Base-by-base conservation (phyloP, 176 grass and related monocot species). In the Oryza officinalis region DNA sequence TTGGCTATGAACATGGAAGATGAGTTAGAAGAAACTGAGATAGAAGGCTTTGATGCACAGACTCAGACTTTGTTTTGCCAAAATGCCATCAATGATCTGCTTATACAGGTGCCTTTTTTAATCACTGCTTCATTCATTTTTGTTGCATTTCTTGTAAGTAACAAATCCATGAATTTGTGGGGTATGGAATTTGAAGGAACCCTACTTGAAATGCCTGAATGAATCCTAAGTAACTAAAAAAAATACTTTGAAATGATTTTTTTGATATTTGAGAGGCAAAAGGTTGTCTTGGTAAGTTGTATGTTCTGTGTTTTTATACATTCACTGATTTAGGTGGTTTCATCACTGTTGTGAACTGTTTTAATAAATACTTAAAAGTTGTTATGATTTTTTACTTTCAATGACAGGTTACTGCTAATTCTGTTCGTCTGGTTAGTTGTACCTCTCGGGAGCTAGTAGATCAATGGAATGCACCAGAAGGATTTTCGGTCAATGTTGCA, bases 1-100 rank as follows among this genome's bases (percentile, higher is more conserved):
- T 82, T 98, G 73, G 96, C 93, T 7, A 98, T 98, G 96, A 98
- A 98, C 85, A 93, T 98, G 85, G 96, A 98, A 37, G 93, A 95
- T 90, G 96, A 93, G 49, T 79, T 98, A 63, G 91, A 98, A 87
- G 96, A 98, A 91, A 95, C 85, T 25, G 93, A 94, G 87, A 94
- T 98, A 75, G 91, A 93, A 88, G 96, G 96, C 47, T 98, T 98
- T 80, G 87, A 89, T 88, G 89, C 96, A 45, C 91, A 98, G 69
- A 91, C 85, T 20, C 91, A 98, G 72, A 98, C 96, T 23, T 89
- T 98, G 75, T 95, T 95, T 84, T 98, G 96, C 79, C 93, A 98
- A 75, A 98, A 98, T 95, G 89, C 87, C 28, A 87, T 92, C 71
- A 84, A 90, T 71, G 92, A 98, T 86, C 89, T 93, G 71, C 91